phyloP scores from a whole-genome alignment of 306 rosid genomes.

The Arachis stenosperma region DNA sequence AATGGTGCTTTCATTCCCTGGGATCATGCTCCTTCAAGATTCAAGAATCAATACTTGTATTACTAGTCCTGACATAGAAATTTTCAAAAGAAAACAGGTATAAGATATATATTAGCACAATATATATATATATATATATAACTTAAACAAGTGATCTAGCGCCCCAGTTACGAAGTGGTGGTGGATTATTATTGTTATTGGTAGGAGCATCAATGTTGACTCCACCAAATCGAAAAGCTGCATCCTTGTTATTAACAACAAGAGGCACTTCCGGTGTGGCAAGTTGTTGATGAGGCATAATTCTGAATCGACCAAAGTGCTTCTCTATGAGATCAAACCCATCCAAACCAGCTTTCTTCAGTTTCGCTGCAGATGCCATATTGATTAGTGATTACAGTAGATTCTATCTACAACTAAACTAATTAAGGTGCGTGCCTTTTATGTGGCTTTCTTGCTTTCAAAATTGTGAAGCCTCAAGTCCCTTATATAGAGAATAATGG shows the following conservation, averaged over 20 bases:
- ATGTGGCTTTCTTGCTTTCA: background rate
- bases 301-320: conserved; percentile 31
- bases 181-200: background rate
- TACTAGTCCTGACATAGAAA: no score
- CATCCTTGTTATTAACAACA: conserved; percentile 4
- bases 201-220: background rate
- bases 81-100: background rate
- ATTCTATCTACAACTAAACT: no score
- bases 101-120: background rate
- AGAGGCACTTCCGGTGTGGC: background rate
- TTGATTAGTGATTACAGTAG: background rate
- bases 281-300: background rate
- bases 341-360: conserved; percentile 22
- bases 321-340: conserved; percentile 47
- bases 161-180: conserved; percentile 12
- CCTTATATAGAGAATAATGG: background rate
- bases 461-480: background rate
- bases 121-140: no score
- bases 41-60: no score
- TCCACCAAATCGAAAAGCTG: background rate
- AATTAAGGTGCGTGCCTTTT: no score
- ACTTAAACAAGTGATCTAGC: conserved; percentile 1
- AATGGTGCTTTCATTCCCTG: no score
- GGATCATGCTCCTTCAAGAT: no score
- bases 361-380: conserved; percentile 28